Evolutionary conservation across 352 stramenopile species (phyloP).

Genomic region (Phytophthora lateralis): DNA sequence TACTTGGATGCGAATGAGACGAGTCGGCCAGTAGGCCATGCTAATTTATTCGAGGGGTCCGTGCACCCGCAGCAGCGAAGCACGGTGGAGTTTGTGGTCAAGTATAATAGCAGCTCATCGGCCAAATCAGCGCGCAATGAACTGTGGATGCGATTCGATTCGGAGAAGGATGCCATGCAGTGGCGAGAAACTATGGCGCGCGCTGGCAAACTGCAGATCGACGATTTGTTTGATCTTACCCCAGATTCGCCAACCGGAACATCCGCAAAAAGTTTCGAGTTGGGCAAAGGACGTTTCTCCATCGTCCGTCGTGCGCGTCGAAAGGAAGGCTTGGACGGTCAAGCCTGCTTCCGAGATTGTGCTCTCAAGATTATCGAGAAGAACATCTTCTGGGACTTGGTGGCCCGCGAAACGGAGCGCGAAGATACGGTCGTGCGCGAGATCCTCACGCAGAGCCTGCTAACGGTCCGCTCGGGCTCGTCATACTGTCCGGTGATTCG

Average conservation of each 20-base stretch:
- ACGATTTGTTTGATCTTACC: conserved; percentile 72
- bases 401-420: conserved; percentile 87
- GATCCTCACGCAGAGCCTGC: conserved; percentile 79
- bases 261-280: conserved; percentile 57
- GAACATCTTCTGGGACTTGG: conserved; percentile 86
- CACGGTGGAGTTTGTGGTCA: conserved; percentile 56
- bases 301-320: conserved; percentile 65
- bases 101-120: conserved; percentile 62
- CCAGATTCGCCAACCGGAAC: conserved; percentile 50
- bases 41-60: conserved; percentile 75
- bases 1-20: conserved; percentile 68
- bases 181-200: conserved; percentile 49
- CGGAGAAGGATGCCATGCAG: conserved; percentile 37
- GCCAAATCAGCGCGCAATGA: conserved; percentile 55
- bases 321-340: conserved; percentile 27
- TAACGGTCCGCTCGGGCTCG: conserved; percentile 67
- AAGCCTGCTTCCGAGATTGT: conserved; percentile 50
- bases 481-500: conserved; percentile 78
- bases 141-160: conserved; percentile 70
- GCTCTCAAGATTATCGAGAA: conserved; percentile 96
- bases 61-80: conserved; percentile 60
- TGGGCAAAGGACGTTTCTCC: conserved; percentile 85
- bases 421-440: conserved; percentile 86
- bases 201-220: conserved; percentile 54
- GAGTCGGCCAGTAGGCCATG: conserved; percentile 71